A percentile compares a stretch with the other conserved stretches of the same genome.
Conservation (phyloP, 306 rosid genomes). For the Geum urbanum region DNA sequence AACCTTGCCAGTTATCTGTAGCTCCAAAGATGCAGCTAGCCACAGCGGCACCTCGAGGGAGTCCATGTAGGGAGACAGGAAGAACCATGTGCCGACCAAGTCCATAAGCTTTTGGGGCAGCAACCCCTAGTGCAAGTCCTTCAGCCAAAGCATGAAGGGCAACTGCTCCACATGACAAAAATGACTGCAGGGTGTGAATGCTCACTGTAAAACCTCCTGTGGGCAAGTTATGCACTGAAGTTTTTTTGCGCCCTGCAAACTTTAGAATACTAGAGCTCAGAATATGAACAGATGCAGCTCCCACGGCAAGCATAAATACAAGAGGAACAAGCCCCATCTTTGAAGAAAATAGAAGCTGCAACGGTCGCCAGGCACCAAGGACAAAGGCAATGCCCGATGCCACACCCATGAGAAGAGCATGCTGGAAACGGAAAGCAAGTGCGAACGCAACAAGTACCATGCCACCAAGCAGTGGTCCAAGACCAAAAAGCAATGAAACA, state of each 20-base stretch:
- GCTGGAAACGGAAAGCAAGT: constrained; percentile 73
- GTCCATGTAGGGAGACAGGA: constrained; percentile 94
- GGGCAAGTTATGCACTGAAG: constrained; percentile 56
- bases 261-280: constrained; percentile 55
- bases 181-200: constrained; percentile 88
- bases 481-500: constrained; percentile 90
- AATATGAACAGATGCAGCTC: constrained; percentile 61
- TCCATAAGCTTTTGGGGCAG: constrained; percentile 97
- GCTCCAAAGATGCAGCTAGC: constrained; percentile 96
- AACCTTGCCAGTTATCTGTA: constrained; percentile 88
- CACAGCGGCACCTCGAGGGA: constrained; percentile 97
- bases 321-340: constrained; percentile 73
- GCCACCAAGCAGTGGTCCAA: constrained; percentile 94
- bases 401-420: constrained; percentile 91
- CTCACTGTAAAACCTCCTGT: constrained; percentile 52
- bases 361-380: constrained; percentile 93
- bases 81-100: constrained; percentile 96
- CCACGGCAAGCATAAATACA: constrained; percentile 50
- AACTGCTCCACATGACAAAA: constrained; percentile 82
- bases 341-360: constrained; percentile 68
- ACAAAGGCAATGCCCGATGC: constrained; percentile 97
- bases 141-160: constrained; percentile 92
- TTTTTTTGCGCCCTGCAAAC: constrained; percentile 50
- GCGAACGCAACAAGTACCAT: constrained; percentile 67
- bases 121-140: constrained; percentile 98